Percentiles rank a stretch among this genome's conserved stretches.
Conservation (phyloP, 164 flowering plant species). For the Protea cynaroides region DNA sequence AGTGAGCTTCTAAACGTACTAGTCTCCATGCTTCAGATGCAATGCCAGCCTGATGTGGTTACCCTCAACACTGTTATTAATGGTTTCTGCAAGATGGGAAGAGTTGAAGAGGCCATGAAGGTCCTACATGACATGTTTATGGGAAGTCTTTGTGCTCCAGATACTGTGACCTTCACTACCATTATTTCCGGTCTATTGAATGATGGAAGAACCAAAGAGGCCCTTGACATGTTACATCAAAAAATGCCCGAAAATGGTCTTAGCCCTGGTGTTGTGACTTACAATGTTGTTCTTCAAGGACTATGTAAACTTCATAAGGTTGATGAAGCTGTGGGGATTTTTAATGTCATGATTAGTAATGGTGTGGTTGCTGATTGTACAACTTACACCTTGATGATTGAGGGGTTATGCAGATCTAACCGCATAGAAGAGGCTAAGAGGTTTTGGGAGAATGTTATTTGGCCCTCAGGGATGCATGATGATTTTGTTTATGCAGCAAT, state of each 20-base stretch:
- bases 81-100: constrained; percentile 76
- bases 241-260: constrained; percentile 55
- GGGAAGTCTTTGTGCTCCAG: constrained; percentile 69
- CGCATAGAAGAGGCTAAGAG: constrained; percentile 65
- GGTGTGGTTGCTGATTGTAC: constrained; percentile 46
- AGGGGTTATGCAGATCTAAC: constrained; percentile 48
- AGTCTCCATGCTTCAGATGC: constrained; percentile 65
- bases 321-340: constrained; percentile 49
- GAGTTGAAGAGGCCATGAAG: constrained; percentile 62
- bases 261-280: constrained; percentile 56
- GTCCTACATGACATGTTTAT: constrained; percentile 67
- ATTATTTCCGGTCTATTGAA: constrained; percentile 55
- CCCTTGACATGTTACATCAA: constrained; percentile 39
- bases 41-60: constrained; percentile 69
- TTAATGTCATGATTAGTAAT: constrained; percentile 29
- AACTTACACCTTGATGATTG: constrained; percentile 58
- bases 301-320: constrained; percentile 40
- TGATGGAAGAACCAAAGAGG: constrained; percentile 49
- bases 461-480: constrained; percentile 88
- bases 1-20: constrained; percentile 80
- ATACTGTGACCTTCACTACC: constrained; percentile 74
- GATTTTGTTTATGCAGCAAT: constrained; percentile 79
- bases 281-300: constrained; percentile 69
- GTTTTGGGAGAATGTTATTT: constrained; percentile 74
- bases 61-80: constrained; percentile 72